These are phyloP conservation scores for Cercophora sp. DNA, from an alignment of 495 filamentous ascomycete genomes.

Conservation along the genomic window DNA sequence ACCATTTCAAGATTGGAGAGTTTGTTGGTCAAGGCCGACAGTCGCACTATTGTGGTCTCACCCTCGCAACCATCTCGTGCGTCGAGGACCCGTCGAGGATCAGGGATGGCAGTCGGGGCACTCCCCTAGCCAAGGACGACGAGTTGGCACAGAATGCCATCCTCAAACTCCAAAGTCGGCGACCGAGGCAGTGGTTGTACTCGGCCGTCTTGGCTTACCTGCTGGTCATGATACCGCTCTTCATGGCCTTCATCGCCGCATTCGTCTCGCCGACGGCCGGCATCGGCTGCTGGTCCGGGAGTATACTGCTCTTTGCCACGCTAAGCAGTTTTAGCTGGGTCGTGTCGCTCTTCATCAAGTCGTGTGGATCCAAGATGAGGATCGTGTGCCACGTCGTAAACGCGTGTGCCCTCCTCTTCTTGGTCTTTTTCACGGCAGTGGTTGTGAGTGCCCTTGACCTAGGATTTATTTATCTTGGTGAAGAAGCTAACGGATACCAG, in stretches of 20 bases:
- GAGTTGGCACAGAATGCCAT: neutral
- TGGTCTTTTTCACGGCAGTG: neutral
- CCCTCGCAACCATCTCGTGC: neutral
- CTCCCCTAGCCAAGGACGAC: neutral
- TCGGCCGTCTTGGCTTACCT: neutral
- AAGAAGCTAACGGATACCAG: constrained; percentile 9
- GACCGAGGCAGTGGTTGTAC: constrained; percentile 2
- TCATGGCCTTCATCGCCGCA: constrained; percentile 12
- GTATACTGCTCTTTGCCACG: neutral
- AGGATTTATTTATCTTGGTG: neutral
- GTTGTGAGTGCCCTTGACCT: neutral
- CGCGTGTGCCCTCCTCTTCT: constrained; percentile 1
- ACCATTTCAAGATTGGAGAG: neutral
- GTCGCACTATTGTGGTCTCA: neutral
- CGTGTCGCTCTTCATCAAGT: neutral
- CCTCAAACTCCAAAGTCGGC: neutral
- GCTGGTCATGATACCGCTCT: neutral
- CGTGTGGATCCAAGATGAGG: neutral
- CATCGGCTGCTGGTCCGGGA: constrained; percentile 7
- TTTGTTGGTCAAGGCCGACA: neutral
- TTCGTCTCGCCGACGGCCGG: constrained; percentile 12
- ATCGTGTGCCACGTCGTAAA: constrained; percentile 5
- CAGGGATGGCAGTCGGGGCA: neutral
- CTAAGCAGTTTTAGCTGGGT: constrained; percentile 6
- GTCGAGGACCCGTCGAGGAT: neutral